Evolutionary conservation across 768 basidiomycete species (phyloP).

Genomic region (Sarcomyxa edulis): DNA sequence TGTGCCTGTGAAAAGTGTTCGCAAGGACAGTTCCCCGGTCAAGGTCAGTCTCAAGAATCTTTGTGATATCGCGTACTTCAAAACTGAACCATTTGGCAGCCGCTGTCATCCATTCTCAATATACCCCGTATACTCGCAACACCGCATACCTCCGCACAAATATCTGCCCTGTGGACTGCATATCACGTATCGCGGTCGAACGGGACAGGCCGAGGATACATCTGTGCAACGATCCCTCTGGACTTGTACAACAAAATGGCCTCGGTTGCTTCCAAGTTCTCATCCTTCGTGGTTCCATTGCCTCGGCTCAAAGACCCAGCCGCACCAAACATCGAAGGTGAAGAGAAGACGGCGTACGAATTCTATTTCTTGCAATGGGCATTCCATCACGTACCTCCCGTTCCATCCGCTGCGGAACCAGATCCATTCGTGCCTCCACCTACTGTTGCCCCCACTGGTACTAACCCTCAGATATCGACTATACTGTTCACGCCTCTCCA

Average conservation of each 20-base stretch:
- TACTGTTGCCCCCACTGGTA: conserved; percentile 14
- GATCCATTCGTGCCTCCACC: conserved; percentile 40
- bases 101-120: conserved; percentile 78
- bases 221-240: conserved; percentile 79
- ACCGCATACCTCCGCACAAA: conserved; percentile 67
- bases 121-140: conserved; percentile 58
- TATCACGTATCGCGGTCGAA: conserved; percentile 82
- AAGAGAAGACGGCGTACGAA: conserved; percentile 52
- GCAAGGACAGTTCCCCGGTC: conserved; percentile 65
- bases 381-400: conserved; percentile 68
- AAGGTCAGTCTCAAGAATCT: conserved; percentile 37
- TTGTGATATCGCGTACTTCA: not conserved
- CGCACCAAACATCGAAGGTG: conserved; percentile 23
- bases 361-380: conserved; percentile 90
- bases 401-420: conserved; percentile 38
- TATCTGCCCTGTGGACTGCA: conserved; percentile 82
- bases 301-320: conserved; percentile 39
- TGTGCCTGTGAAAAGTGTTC: conserved; percentile 14
- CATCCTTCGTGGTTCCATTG: conserved; percentile 79
- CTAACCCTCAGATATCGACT: conserved; percentile 59
- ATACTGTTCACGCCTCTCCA: conserved; percentile 89
- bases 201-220: conserved; percentile 77
- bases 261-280: conserved; percentile 55
- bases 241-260: conserved; percentile 71
- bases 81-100: conserved; percentile 37